Evolutionary conservation across 2,329 filamentous ascomycete genomes (phyloP), one percentile per base, ranked within the genome.

Genomic region (Apiospora phragmitis): DNA sequence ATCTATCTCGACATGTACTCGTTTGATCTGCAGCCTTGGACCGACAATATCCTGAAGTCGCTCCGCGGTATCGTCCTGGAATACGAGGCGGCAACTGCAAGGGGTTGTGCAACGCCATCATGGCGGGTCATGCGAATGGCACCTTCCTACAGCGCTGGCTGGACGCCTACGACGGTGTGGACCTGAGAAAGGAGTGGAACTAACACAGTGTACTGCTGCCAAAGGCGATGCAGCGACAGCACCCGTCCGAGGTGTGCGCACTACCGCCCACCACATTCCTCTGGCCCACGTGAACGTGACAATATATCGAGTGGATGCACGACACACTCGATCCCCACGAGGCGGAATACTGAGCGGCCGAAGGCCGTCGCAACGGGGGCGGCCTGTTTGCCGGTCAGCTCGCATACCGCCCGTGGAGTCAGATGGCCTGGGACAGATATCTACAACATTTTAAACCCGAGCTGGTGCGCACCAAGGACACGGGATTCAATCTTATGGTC

Each of bases 241-340:
- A 78, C 41, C 76, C 76, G 0, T 70, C 78, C 14, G 80, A 82
- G 55, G 76, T 82, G 24, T 83, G 81, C 74, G 71, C 79, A 1
- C 72, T 83, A 24, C 76, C 81, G 0, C 81, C 81, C 1, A 75
- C 77, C 42, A 75, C 77, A 35, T 82, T 83, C 74, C 82, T 82
- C 74, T 83, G 81, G 81, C 81, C 81, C 1, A 82, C 81, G 9
- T 83, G 81, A 81, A 83, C 80, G 3, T 80, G 77, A 75, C 73
- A 76, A 29, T 80, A 82, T 71, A 75, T 83, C 66, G 76, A 80
- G 55, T 83, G 79, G 75, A 81, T 83, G 81, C 80, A 83, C 70
- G 72, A 78, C 65, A 72, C 74, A 21, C 71, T 83, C 11, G 74
- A 72, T n/a, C 38, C 38, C 38, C 1, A 12, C 1, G 38, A 41